Evolutionary conservation across 2,329 filamentous ascomycete genomes (phyloP).

Genomic region (Diaporthe citriasiana): DNA sequence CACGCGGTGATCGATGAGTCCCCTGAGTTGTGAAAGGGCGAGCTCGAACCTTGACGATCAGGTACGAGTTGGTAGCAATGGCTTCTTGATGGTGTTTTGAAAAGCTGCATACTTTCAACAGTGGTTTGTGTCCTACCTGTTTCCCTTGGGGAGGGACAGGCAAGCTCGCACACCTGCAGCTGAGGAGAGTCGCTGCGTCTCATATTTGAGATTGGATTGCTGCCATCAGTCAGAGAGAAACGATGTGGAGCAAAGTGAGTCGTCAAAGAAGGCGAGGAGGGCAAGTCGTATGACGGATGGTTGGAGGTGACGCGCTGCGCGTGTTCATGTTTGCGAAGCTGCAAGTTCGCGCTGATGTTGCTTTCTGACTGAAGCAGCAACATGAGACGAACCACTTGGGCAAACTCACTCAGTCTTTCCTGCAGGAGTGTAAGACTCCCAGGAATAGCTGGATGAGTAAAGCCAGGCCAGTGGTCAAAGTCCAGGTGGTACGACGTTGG

Average conservation of each 20-base stretch:
- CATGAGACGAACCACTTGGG: slow-evolving; percentile 6
- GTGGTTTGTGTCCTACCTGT: slow-evolving; percentile 13
- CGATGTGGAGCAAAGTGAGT: background rate
- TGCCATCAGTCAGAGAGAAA: background rate
- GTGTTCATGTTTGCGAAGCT: slow-evolving; percentile 8
- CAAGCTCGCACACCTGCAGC: slow-evolving; percentile 10
- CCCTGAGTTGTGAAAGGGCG: background rate
- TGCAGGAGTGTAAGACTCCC: background rate
- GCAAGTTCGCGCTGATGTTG: background rate
- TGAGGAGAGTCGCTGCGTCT: background rate
- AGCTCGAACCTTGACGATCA: background rate
- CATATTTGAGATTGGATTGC: slow-evolving; percentile 3
- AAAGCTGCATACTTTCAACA: background rate
- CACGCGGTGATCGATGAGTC: background rate
- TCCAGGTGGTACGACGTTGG: background rate
- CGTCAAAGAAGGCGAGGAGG: background rate
- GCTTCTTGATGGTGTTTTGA: background rate
- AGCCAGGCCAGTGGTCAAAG: background rate
- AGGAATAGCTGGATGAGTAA: too few species aligned
- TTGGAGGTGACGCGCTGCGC: background rate
- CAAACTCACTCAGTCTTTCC: background rate
- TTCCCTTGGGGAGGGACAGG: background rate
- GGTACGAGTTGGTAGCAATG: background rate
- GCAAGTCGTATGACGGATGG: background rate
- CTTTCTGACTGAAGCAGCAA: background rate